phyloP scores from a whole-genome alignment of 2,329 filamentous ascomycete species.

The Fusarium verrucosum region DNA sequence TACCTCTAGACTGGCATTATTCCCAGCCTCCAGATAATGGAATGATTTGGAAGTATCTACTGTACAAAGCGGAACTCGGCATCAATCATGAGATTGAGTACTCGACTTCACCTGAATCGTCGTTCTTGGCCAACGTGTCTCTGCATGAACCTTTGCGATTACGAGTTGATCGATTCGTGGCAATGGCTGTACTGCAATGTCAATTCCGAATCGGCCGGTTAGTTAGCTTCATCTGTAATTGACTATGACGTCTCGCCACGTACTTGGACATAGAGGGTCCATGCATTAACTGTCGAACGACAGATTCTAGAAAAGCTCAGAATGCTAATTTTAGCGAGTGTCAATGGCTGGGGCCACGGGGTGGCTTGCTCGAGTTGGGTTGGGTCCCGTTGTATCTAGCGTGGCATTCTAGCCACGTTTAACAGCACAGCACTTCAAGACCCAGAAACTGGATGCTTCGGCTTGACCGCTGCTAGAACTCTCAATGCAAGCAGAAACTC shows the following conservation, averaged over 20 bases:
- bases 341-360: not conserved
- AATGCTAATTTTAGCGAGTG: conserved; percentile 10
- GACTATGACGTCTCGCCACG: conserved; percentile 19
- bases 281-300: not conserved
- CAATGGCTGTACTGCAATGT: not conserved
- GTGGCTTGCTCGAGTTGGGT: not conserved
- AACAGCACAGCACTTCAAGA: not conserved
- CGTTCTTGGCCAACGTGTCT: not conserved
- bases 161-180: conserved; percentile 1
- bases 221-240: not conserved
- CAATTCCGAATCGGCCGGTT: not conserved
- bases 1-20: conserved; percentile 2
- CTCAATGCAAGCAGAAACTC: not conserved
- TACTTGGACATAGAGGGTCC: not conserved
- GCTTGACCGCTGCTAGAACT: not conserved
- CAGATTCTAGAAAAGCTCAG: conserved; percentile 16
- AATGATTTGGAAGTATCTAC: not conserved
- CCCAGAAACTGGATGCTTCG: not conserved
- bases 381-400: conserved; percentile 2
- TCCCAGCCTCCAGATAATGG: not conserved
- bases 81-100: not conserved
- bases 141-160: conserved; percentile 2
- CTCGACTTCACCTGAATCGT: not conserved
- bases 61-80: conserved; percentile 1
- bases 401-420: conserved; percentile 4